Conservation (phyloP, 495 filamentous ascomycete species). For the Wilcoxina mikolae region DNA sequence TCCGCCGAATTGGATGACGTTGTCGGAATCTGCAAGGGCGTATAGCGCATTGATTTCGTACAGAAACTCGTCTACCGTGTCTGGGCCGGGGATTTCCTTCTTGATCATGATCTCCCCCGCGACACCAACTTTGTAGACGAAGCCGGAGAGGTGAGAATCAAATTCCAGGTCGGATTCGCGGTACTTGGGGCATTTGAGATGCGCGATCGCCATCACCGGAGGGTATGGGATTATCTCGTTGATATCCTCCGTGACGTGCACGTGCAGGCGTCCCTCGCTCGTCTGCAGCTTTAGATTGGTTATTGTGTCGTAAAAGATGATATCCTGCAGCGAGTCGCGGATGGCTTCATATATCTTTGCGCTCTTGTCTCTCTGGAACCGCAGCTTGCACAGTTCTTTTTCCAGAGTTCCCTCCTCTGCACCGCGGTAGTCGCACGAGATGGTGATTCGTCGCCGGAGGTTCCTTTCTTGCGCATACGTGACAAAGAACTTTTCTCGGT, state of each 20-base stretch:
- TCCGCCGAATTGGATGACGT: slow-evolving; percentile 77
- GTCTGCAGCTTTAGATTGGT: slow-evolving; percentile 95
- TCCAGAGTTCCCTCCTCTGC: slow-evolving; percentile 72
- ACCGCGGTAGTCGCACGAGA: slow-evolving; percentile 85
- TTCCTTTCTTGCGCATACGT: slow-evolving; percentile 64
- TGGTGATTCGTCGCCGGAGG: slow-evolving; percentile 73
- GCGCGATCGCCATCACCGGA: slow-evolving; percentile 54
- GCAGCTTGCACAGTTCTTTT: slow-evolving; percentile 57
- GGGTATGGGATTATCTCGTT: slow-evolving; percentile 92
- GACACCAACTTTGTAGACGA: slow-evolving; percentile 84
- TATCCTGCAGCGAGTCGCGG: slow-evolving; percentile 74
- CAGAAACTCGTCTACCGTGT: slow-evolving; percentile 90
- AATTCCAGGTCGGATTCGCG: slow-evolving; percentile 65
- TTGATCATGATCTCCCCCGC: slow-evolving; percentile 65
- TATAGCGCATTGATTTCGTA: slow-evolving; percentile 95
- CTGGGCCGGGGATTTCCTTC: slow-evolving; percentile 94
- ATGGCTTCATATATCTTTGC: slow-evolving; percentile 94
- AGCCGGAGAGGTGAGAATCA: slow-evolving; percentile 84
- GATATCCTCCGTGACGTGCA: slow-evolving; percentile 95
- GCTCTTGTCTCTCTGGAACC: slow-evolving; percentile 84
- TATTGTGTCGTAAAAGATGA: slow-evolving; percentile 88
- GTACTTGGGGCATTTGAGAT: slow-evolving; percentile 53
- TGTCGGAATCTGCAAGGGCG: slow-evolving; percentile 52
- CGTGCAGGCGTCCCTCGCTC: slow-evolving; percentile 73
- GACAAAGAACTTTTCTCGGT: slow-evolving; percentile 95